Percentiles rank a stretch among this genome's conserved stretches.
Conservation (phyloP, 108 stramenopile genomes). For the Nitzschia inconspicua region DNA sequence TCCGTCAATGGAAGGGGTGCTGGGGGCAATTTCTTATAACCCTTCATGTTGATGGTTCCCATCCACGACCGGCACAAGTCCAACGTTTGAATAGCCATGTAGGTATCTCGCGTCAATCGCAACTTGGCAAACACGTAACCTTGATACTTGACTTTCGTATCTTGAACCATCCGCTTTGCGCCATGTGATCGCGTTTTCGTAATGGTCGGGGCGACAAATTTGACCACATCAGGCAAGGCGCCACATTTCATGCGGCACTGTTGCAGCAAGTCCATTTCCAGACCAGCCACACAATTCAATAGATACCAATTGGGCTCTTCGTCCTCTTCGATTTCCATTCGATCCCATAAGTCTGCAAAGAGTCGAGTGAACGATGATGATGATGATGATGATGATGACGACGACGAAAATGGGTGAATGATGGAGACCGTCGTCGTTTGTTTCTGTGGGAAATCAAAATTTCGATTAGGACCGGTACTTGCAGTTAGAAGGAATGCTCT, state of each 20-base stretch:
- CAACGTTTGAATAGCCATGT: conserved; percentile 66
- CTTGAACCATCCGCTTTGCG: conserved; percentile 76
- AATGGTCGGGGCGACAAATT: conserved; percentile 69
- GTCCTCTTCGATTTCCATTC: conserved; percentile 65
- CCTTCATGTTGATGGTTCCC: conserved; percentile 79
- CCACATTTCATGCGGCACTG: conserved; percentile 25
- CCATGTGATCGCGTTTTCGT: conserved; percentile 62
- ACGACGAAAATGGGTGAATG: no score
- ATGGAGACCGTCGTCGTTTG: no score
- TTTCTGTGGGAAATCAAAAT: no score
- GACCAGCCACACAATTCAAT: conserved; percentile 78
- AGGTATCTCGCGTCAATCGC: conserved; percentile 53
- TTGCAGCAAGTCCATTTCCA: conserved; percentile 64
- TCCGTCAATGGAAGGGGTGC: conserved; percentile 64
- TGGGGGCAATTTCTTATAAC: conserved; percentile 74
- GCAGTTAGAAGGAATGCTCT: no score
- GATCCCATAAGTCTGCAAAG: conserved; percentile 18
- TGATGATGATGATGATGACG: neutral
- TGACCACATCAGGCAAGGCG: conserved; percentile 40
- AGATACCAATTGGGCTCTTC: conserved; percentile 74
- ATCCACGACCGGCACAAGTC: conserved; percentile 80
- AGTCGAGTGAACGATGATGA: conserved; percentile 3
- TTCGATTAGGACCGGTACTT: no score
- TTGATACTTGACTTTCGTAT: conserved; percentile 76
- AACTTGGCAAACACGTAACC: conserved; percentile 86